These are phyloP conservation scores for Loxodes magnus DNA, from an alignment of 73 alveolate genomes.

Conservation along the genomic window DNA sequence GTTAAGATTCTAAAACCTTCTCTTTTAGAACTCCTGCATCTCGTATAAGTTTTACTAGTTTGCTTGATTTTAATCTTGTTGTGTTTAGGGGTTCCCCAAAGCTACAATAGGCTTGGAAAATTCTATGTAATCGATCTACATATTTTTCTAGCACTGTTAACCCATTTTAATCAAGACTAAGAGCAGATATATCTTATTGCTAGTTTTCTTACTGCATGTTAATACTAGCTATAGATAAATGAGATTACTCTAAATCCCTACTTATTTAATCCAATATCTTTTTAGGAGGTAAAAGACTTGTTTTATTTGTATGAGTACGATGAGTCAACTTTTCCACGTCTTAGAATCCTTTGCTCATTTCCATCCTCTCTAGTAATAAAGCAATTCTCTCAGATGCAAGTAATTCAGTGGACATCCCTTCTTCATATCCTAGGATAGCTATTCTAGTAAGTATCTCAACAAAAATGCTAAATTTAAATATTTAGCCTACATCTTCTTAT, in stretches of 20 bases:
- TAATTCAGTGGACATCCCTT: not conserved
- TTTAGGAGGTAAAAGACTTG: conserved; percentile 39
- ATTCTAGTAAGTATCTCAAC: not conserved
- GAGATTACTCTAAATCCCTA: too few relatives aligned
- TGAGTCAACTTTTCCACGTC: conserved; percentile 1
- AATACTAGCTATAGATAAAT: too few relatives aligned
- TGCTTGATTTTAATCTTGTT: conserved; percentile 32
- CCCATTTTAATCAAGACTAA: not conserved
- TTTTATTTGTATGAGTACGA: conserved; percentile 41
- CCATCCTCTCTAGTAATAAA: conserved; percentile 52
- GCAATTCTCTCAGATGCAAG: conserved; percentile 41
- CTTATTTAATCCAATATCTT: conserved; percentile 14
- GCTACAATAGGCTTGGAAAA: conserved; percentile 41
- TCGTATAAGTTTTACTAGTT: conserved; percentile 34
- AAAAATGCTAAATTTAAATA: not conserved
- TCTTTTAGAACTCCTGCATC: conserved; percentile 26
- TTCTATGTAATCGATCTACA: conserved; percentile 20
- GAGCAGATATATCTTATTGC: not conserved
- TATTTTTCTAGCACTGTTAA: conserved; percentile 11
- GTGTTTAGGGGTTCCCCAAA: conserved; percentile 51
- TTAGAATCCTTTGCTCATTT: conserved; percentile 35
- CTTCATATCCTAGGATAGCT: not conserved
- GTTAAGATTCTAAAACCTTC: not conserved
- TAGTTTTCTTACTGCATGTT: too few relatives aligned
- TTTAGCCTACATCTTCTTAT: too few relatives aligned